These are phyloP conservation scores for Cnidoscolus chayamansa DNA, from an alignment of 441 rosid species.

Conservation along the genomic window DNA sequence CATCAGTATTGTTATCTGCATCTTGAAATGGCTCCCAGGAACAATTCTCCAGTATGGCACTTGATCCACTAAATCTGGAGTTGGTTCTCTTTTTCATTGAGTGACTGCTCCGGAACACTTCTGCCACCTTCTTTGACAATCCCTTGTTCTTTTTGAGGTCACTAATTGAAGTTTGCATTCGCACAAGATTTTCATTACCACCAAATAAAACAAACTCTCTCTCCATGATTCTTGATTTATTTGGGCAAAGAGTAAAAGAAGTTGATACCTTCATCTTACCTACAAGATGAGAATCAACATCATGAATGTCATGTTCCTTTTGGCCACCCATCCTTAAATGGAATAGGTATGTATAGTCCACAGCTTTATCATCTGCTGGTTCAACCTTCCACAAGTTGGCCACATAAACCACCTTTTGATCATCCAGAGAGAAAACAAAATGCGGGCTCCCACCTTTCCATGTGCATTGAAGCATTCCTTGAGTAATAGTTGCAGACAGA, in stretches of 20 bases:
- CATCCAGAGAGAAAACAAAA: constrained; percentile 82
- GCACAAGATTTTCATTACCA: constrained; percentile 28
- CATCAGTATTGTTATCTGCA: constrained; percentile 32
- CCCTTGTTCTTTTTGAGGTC: constrained; percentile 44
- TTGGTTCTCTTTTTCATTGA: constrained; percentile 52
- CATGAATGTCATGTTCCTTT: constrained; percentile 36
- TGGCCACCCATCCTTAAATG: constrained; percentile 37
- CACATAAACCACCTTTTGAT: constrained; percentile 48
- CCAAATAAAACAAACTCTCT: constrained; percentile 66
- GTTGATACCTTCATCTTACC: constrained; percentile 68
- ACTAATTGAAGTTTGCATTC: constrained; percentile 32
- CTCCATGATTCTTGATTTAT: constrained; percentile 47
- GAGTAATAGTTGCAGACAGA: constrained; percentile 39
- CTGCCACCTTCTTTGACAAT: constrained; percentile 50
- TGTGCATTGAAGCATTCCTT: constrained; percentile 65
- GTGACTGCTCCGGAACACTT: constrained; percentile 46
- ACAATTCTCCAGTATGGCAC: constrained; percentile 41
- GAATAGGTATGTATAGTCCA: constrained; percentile 52
- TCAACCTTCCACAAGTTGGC: constrained; percentile 45
- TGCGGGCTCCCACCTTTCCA: constrained; percentile 61
- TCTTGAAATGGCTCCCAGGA: constrained; percentile 44
- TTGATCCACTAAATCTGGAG: constrained; percentile 45
- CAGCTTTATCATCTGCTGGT: constrained; percentile 24
- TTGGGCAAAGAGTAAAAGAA: constrained; percentile 39
- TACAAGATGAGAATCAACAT: constrained; percentile 41